Evolutionary conservation across 768 basidiomycete species (phyloP).

Genomic region (Dentipellis sp.): DNA sequence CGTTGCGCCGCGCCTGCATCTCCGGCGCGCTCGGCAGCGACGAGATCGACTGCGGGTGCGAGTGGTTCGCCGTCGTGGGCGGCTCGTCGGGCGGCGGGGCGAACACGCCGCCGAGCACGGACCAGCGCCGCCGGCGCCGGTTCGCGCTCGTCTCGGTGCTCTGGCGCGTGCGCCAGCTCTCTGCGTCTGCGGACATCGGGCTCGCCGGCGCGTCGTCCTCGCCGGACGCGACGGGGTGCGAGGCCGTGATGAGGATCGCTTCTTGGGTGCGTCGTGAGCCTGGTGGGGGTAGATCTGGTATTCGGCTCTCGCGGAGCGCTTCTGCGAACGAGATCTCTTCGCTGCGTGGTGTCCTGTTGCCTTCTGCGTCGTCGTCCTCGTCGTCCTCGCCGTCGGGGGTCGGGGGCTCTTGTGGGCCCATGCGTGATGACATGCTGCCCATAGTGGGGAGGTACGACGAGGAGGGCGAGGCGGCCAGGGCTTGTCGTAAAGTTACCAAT

Average conservation of each 20-base stretch:
- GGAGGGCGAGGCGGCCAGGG: slow-evolving; percentile 42
- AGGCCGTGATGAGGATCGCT: slow-evolving; percentile 51
- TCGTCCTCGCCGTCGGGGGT: slow-evolving; percentile 26
- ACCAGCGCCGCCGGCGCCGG: slow-evolving; percentile 62
- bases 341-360: slow-evolving; percentile 23
- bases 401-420: slow-evolving; percentile 6
- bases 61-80: slow-evolving; percentile 20
- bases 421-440: slow-evolving; percentile 6
- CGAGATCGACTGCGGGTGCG: slow-evolving; percentile 10
- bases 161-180: slow-evolving; percentile 16
- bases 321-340: slow-evolving; percentile 67
- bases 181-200: slow-evolving; percentile 37
- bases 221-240: slow-evolving; percentile 26
- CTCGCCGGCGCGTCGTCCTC: slow-evolving; percentile 37
- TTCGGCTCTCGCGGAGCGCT: slow-evolving; percentile 68
- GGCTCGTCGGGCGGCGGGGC: slow-evolving; percentile 18
- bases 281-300: slow-evolving; percentile 64
- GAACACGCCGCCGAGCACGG: slow-evolving; percentile 47
- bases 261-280: slow-evolving; percentile 60
- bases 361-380: slow-evolving; percentile 8
- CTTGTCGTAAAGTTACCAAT: slow-evolving; percentile 56
- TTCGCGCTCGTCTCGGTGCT: slow-evolving; percentile 16
- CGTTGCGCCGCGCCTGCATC: slow-evolving; percentile 7
- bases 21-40: slow-evolving; percentile 3
- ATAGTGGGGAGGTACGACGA: slow-evolving; percentile 5